Percentiles rank a stretch among this genome's conserved stretches.
phyloP scores from a whole-genome alignment of 2,329 filamentous ascomycete species.

The Phialophora tarda region DNA sequence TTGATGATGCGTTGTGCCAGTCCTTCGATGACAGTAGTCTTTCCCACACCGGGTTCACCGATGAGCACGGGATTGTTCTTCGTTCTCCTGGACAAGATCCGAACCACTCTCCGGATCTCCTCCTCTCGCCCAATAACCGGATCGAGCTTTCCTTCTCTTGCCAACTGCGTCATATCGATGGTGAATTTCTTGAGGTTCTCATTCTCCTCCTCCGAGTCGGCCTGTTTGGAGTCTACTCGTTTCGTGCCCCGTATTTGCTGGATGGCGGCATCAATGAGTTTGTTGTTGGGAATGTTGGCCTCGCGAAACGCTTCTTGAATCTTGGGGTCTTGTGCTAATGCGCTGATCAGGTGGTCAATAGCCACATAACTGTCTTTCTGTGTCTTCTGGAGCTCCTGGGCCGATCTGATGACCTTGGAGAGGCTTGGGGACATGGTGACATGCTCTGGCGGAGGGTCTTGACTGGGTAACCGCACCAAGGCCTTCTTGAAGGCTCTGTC shows the following conservation, averaged over 20 bases:
- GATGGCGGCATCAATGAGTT: conserved; percentile 88
- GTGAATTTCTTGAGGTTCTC: conserved; percentile 98
- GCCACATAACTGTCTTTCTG: conserved; percentile 96
- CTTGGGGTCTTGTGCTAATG: conserved; percentile 76
- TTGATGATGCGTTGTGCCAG: conserved; percentile 95
- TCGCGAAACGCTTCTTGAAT: conserved; percentile 79
- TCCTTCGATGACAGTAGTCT: conserved; percentile 97
- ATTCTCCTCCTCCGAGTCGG: conserved; percentile 86
- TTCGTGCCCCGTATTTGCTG: conserved; percentile 89
- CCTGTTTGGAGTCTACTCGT: conserved; percentile 93
- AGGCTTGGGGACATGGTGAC: conserved; percentile 83
- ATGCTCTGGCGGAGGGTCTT: conserved; percentile 91
- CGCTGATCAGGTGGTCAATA: conserved; percentile 89
- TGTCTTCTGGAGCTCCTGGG: conserved; percentile 90
- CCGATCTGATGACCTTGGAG: conserved; percentile 79
- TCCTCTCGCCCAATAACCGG: conserved; percentile 92
- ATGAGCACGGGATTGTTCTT: conserved; percentile 99
- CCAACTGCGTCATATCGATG: conserved; percentile 96
- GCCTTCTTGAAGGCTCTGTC: conserved; percentile 89
- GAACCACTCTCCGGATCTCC: conserved; percentile 92
- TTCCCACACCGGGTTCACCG: conserved; percentile 96
- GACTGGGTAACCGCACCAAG: conserved; percentile 87
- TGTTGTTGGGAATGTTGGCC: conserved; percentile 87
- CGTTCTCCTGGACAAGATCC: conserved; percentile 87
- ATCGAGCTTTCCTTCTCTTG: conserved; percentile 93